A percentile compares a stretch with the other conserved stretches of the same genome.
phyloP scores from a whole-genome alignment of 192 early-diverging fungal species.

The Fimicolochytrium jonesii region DNA sequence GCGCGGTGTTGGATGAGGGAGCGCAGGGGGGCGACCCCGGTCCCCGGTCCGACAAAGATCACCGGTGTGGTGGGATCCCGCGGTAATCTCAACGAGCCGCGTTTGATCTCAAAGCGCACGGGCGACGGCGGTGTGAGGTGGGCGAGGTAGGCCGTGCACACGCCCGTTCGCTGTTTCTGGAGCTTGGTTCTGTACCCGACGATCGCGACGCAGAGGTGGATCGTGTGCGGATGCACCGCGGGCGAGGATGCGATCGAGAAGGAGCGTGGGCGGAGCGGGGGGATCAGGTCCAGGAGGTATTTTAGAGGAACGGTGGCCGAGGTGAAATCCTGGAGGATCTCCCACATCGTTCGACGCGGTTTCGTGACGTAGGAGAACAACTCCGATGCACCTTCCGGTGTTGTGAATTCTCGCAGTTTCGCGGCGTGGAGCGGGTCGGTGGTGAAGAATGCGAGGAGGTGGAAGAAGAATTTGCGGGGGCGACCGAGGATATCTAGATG shows the following conservation, averaged over 20 bases:
- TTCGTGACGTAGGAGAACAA: conserved; percentile 82
- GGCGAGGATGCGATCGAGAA: conserved; percentile 84
- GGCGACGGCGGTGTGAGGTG: conserved; percentile 37
- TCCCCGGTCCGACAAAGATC: conserved; percentile 81
- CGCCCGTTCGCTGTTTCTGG: conserved; percentile 65
- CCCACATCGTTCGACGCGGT: conserved; percentile 71
- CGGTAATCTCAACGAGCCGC: conserved; percentile 14
- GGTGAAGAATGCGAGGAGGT: conserved; percentile 79
- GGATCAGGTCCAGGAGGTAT: conserved; percentile 84
- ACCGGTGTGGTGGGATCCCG: neutral
- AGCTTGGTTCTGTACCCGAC: conserved; percentile 82
- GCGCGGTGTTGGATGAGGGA: conserved; percentile 64
- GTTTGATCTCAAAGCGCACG: conserved; percentile 13
- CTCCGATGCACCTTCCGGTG: conserved; percentile 80
- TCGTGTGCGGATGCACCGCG: conserved; percentile 33
- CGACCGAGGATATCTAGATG: conserved; percentile 82
- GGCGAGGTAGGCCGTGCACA: conserved; percentile 78
- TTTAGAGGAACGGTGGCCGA: conserved; percentile 64
- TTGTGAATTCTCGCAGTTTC: conserved; percentile 75
- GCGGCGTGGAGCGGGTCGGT: conserved; percentile 60
- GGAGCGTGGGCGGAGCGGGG: conserved; percentile 67
- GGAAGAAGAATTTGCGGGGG: conserved; percentile 88
- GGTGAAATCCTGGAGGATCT: conserved; percentile 82
- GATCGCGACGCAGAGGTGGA: conserved; percentile 81
- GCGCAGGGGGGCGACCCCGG: conserved; percentile 92